Evolutionary conservation across 2,329 filamentous ascomycete genomes (phyloP).

Genomic region (Gyromitra esculenta): DNA sequence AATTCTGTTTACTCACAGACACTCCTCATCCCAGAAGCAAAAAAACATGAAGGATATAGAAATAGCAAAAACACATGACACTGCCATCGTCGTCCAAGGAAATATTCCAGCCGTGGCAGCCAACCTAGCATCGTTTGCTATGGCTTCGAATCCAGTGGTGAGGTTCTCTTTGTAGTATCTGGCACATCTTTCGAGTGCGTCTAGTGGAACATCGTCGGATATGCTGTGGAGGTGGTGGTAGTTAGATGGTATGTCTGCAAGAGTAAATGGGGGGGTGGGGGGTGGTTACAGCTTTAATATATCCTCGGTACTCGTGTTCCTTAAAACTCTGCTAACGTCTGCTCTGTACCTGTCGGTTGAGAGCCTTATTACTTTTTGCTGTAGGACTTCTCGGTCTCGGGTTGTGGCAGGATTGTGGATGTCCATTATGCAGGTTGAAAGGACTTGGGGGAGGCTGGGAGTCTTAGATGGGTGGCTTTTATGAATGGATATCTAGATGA

Average conservation of each 20-base stretch:
- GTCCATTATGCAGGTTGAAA: not conserved
- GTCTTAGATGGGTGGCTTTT: not conserved
- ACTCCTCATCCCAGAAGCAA: not conserved
- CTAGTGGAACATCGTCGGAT: not conserved
- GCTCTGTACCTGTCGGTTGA: slow-evolving; percentile 2
- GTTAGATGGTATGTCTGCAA: not conserved
- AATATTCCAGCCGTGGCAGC: not conserved
- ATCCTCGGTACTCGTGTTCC: not conserved
- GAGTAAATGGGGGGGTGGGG: not conserved
- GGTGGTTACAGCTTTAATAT: not conserved
- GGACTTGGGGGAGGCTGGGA: too few species aligned
- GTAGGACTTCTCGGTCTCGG: not conserved
- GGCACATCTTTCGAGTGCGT: not conserved
- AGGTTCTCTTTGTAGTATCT: not conserved
- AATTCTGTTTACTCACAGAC: not conserved
- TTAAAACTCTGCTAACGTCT: not conserved
- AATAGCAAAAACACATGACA: not conserved
- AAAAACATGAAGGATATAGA: not conserved
- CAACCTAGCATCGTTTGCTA: not conserved
- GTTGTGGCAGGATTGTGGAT: not conserved
- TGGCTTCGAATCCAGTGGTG: not conserved
- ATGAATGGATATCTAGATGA: too few species aligned
- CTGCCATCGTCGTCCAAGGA: not conserved
- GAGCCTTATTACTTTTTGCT: not conserved
- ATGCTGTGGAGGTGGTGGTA: not conserved